A percentile compares a stretch with the other conserved stretches of the same genome.
phyloP scores from a whole-genome alignment of 306 rosid species.

The Lathyrus sativus region DNA sequence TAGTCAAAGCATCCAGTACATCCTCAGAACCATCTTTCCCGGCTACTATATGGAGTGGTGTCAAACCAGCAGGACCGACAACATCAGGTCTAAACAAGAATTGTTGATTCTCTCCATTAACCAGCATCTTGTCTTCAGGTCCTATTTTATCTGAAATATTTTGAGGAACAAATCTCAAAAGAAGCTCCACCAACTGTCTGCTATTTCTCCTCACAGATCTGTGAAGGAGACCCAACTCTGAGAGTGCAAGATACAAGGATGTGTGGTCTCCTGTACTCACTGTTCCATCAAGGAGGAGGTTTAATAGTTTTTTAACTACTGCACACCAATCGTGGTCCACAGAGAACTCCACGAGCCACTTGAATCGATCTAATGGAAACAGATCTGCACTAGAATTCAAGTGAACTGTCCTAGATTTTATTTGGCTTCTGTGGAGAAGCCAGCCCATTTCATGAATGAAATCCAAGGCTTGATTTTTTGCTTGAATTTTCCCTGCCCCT shows the following conservation, averaged over 20 bases:
- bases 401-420: slow-evolving; percentile 57
- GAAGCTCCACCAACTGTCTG: slow-evolving; percentile 69
- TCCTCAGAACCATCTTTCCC: slow-evolving; percentile 77
- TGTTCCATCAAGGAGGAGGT: slow-evolving; percentile 61
- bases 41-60: slow-evolving; percentile 89
- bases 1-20: slow-evolving; percentile 76
- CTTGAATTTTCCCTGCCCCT: slow-evolving; percentile 43
- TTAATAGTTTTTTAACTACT: slow-evolving; percentile 68
- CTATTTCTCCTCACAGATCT: slow-evolving; percentile 81
- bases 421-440: slow-evolving; percentile 76
- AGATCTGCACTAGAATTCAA: slow-evolving; percentile 51
- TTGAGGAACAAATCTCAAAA: slow-evolving; percentile 62
- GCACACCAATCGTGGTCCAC: slow-evolving; percentile 89
- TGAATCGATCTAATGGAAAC: slow-evolving; percentile 69
- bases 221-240: slow-evolving; percentile 79
- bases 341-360: slow-evolving; percentile 81
- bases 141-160: slow-evolving; percentile 42
- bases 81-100: slow-evolving; percentile 80
- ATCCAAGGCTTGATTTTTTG: slow-evolving; percentile 71
- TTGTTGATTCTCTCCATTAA: slow-evolving; percentile 38
- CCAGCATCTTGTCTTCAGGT: slow-evolving; percentile 41
- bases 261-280: slow-evolving; percentile 58
- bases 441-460: slow-evolving; percentile 93
- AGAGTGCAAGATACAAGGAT: slow-evolving; percentile 58
- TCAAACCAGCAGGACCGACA: slow-evolving; percentile 74